Percentiles rank a stretch among this genome's conserved stretches.
Conservation (phyloP, 2,329 filamentous ascomycete species). For the Hypoxylon sp. region DNA sequence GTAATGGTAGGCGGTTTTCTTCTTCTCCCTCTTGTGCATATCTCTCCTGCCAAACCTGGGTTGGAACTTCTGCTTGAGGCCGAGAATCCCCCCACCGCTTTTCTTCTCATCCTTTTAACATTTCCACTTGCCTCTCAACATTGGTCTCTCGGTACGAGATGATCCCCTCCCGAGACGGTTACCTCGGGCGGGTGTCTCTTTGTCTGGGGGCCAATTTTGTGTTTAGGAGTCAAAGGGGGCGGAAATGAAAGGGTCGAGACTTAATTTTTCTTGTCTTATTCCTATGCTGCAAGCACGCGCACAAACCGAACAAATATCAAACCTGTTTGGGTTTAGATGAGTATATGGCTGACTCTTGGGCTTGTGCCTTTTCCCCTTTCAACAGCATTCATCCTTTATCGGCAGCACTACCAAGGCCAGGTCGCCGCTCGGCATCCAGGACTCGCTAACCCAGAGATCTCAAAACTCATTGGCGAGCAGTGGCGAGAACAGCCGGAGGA, state of each 20-base stretch:
- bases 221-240: slow-evolving; percentile 39
- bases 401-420: slow-evolving; percentile 88
- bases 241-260: slow-evolving; percentile 49
- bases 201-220: slow-evolving; percentile 46
- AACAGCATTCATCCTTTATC: slow-evolving; percentile 95
- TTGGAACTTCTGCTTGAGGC: slow-evolving; percentile 15
- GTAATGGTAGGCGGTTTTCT: slow-evolving; percentile 66
- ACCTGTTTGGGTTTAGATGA: slow-evolving; percentile 21
- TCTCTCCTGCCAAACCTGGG: slow-evolving; percentile 19
- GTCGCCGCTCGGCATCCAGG: slow-evolving; percentile 89
- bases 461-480: slow-evolving; percentile 94
- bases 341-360: slow-evolving; percentile 21
- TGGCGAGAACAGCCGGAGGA: slow-evolving; percentile 85
- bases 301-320: slow-evolving; percentile 23
- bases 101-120: slow-evolving; percentile 34
- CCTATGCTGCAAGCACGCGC: slow-evolving; percentile 29
- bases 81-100: slow-evolving; percentile 33
- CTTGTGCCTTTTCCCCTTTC: slow-evolving; percentile 28
- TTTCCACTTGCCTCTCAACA: slow-evolving; percentile 18
- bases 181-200: slow-evolving; percentile 49
- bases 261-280: slow-evolving; percentile 46
- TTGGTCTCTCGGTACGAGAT: slow-evolving; percentile 35
- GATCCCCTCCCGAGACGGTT: slow-evolving; percentile 47
- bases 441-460: slow-evolving; percentile 94
- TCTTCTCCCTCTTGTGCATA: slow-evolving; percentile 27